These are phyloP conservation scores for Xylariaceae sp. DNA, from an alignment of 2,329 filamentous ascomycete genomes.

Conservation along the genomic window DNA sequence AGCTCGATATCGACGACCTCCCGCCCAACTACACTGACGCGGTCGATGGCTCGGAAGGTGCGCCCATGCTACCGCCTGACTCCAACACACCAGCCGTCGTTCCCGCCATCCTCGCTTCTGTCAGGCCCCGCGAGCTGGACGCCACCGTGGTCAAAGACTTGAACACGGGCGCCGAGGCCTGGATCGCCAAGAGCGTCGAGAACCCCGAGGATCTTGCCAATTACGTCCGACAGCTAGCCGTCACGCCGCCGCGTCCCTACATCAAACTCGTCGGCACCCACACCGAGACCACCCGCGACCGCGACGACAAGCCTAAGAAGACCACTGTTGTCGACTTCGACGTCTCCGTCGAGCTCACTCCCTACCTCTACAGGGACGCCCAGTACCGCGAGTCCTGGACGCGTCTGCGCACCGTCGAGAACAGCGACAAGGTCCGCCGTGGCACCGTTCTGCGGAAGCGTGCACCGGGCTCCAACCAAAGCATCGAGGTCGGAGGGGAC, in stretches of 20 bases:
- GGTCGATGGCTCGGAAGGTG: slow-evolving; percentile 17
- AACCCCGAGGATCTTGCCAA: slow-evolving; percentile 42
- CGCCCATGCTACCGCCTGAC: slow-evolving; percentile 18
- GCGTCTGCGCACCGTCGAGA: slow-evolving; percentile 50
- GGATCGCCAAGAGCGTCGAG: slow-evolving; percentile 46
- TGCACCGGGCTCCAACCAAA: slow-evolving; percentile 36
- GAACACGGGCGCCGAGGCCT: slow-evolving; percentile 38
- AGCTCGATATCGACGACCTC: slow-evolving; percentile 28
- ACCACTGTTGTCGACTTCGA: slow-evolving; percentile 57
- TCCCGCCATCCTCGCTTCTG: neutral
- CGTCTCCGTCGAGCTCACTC: slow-evolving; percentile 56
- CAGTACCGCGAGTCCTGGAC: slow-evolving; percentile 40
- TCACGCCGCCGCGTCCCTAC: slow-evolving; percentile 50
- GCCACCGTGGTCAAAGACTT: slow-evolving; percentile 26
- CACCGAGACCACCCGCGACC: slow-evolving; percentile 39
- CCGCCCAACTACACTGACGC: slow-evolving; percentile 31
- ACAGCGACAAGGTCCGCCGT: slow-evolving; percentile 61
- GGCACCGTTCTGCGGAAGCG: slow-evolving; percentile 55
- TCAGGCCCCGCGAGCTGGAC: slow-evolving; percentile 16
- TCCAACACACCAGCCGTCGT: neutral
- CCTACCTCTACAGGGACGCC: slow-evolving; percentile 52
- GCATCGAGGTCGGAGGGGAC: slow-evolving; percentile 42
- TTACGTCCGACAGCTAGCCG: slow-evolving; percentile 44
- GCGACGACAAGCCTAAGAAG: slow-evolving; percentile 46
- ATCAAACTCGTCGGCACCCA: slow-evolving; percentile 55